Evolutionary conservation across 2,329 filamentous ascomycete species (phyloP), one percentile per base, ranked within the genome.

Genomic region (Exophiala lecanii-corni): DNA sequence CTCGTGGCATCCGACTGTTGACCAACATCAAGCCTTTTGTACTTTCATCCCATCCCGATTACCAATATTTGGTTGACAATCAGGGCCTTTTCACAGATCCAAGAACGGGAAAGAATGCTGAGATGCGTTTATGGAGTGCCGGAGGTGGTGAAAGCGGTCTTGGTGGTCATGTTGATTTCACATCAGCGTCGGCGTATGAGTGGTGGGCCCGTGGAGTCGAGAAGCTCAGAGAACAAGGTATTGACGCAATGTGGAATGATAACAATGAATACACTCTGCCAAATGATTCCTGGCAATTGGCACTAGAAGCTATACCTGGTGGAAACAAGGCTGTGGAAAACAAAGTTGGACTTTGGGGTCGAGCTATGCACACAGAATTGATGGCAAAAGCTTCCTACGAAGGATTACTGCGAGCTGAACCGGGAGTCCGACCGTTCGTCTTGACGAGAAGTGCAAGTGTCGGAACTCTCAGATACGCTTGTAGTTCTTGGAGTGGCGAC

Each of bases 241-340:
- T 87, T 43, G 82, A 86, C 52, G 82, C 74, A 36, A 85, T 86
- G 65, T 87, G 84, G 83, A 87, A 87, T 52, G 83, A 87, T 59
- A 87, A 87, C 62, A 87, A 86, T 53, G 83, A 87, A 60, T 87
- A 86, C 59, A 80, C 78, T 1, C 71, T 84, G 2, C 73, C 79
- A 0, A 70, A 77, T 47, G 83, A 87, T 46, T 68, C 74, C 17
- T 86, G 82, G 82, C 64, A 77, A 43, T 75, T 79, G 39, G 74
- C 76, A 0, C 66, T 85, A 0, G 71, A 79, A 26, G 30, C 31
- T 5, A 9, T 51, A 4, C 39, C 39, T 5, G 15, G n/a, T 26
- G 9, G 64, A 68, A 26, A 62, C 60, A 1, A 60, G 62, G 30
- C 58, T 64, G 12, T 50, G 56, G 1, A 63, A 69, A 74, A 73